Base-by-base conservation (phyloP, 2,329 filamentous ascomycete species). In the Fusarium clavum region DNA sequence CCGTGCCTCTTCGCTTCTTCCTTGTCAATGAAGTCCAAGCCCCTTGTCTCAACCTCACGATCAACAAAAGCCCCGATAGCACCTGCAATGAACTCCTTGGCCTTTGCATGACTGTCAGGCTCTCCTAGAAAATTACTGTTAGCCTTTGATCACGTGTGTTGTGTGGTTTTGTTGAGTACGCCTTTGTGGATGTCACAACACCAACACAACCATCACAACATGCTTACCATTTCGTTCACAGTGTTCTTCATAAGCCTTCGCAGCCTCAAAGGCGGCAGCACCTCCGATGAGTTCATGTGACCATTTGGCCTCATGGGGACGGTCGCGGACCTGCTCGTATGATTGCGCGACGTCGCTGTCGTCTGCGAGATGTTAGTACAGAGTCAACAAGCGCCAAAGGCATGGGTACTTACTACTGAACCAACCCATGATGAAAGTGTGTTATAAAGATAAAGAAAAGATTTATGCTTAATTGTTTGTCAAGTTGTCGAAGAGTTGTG, bases 221-320 rank as follows among this genome's bases (percentile, higher is more conserved):
- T n/a, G 2, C 49, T 51, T 2, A 77, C 77, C 77, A 5, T 78
- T 75, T 7, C 20, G 38, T 11, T 71, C 73, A 6, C 71, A 69
- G 6, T 78, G 77, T 6, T 78, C 57, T 49, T 78, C 77, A 18
- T 78, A 78, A 0, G 73, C 73, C 67, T 77, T 78, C 45, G 77
- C 77, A 1, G 77, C 77, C 30, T 77, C 77, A 18, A 30, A 78
- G 2, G 77, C 77, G 8, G 77, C 77, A 0, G 77, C 77, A 13
- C 77, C 76, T 2, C 77, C 77, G 4, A 78, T 60, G 4, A 78
- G 67, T 16, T 78, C 77, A 46, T 78, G 77, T 10, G 74, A 70
- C 59, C 77, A 75, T 14, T 76, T 63, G 9, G 8, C 75, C 59
- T 79, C 77, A 61, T 80, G 79, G 11, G 61, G 57, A 20, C 73